Conservation (phyloP, 805 yeast genomes). For the Myxozyma mucilagina region DNA sequence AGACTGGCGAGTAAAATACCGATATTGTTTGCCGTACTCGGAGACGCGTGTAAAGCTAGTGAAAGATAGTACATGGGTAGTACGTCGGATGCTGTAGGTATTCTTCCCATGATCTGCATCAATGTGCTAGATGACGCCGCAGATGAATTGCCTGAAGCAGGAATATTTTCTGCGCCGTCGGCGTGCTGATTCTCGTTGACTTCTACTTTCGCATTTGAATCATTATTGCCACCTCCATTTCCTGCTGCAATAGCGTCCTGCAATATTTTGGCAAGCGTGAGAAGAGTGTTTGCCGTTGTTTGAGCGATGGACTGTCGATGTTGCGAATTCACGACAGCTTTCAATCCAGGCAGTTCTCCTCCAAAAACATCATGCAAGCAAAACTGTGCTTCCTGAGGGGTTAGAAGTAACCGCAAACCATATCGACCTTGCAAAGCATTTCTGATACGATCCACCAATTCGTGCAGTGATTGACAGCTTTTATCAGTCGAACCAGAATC, state of each 20-base stretch:
- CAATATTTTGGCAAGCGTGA: slow-evolving; percentile 40
- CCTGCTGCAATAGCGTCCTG: slow-evolving; percentile 40
- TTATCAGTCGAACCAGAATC: neutral
- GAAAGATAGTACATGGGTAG: slow-evolving; percentile 38
- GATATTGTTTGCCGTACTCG: slow-evolving; percentile 41
- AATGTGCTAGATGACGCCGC: slow-evolving; percentile 22
- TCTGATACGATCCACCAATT: slow-evolving; percentile 12
- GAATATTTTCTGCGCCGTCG: neutral
- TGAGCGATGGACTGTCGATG: slow-evolving; percentile 25
- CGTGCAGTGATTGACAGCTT: slow-evolving; percentile 7
- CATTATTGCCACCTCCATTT: neutral
- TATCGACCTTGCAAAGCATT: slow-evolving; percentile 15
- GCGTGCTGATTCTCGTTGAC: neutral
- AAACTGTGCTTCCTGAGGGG: slow-evolving; percentile 20
- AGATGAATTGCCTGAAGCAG: neutral
- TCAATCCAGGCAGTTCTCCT: slow-evolving; percentile 22
- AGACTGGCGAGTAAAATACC: slow-evolving; percentile 39
- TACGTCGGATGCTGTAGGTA: slow-evolving; percentile 37
- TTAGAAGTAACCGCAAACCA: slow-evolving; percentile 17
- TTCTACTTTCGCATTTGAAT: neutral
- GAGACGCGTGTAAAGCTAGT: slow-evolving; percentile 37
- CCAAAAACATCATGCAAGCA: slow-evolving; percentile 32
- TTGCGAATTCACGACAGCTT: slow-evolving; percentile 8
- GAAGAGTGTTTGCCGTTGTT: slow-evolving; percentile 36
- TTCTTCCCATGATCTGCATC: slow-evolving; percentile 33